Conservation (phyloP, 2,329 filamentous ascomycete genomes). For the Atkinsonella hypoxylon region DNA sequence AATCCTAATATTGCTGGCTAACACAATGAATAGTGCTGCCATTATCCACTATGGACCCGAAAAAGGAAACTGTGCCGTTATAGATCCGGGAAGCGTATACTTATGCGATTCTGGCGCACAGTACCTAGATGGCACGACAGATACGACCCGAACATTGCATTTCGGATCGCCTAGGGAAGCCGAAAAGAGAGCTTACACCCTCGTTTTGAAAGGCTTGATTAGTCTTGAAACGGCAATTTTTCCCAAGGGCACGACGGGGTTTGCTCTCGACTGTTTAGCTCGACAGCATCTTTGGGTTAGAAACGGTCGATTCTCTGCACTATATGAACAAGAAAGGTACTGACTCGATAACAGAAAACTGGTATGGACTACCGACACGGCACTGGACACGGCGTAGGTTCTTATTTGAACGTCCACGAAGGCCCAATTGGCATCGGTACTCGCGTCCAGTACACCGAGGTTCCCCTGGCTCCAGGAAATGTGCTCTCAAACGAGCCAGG, state of each 20-base stretch:
- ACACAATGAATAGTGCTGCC: constrained; percentile 52
- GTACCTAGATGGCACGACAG: constrained; percentile 89
- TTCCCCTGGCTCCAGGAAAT: constrained; percentile 80
- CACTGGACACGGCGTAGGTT: constrained; percentile 91
- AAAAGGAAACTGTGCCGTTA: constrained; percentile 63
- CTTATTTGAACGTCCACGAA: constrained; percentile 93
- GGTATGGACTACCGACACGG: constrained; percentile 94
- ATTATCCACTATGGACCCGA: constrained; percentile 95
- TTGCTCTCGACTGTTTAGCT: constrained; percentile 77
- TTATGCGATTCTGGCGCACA: constrained; percentile 97
- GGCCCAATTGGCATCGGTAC: constrained; percentile 95
- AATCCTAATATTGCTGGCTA: not conserved
- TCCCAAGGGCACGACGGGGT: constrained; percentile 90
- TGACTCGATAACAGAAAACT: constrained; percentile 26
- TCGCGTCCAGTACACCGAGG: constrained; percentile 80
- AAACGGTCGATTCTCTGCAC: not conserved
- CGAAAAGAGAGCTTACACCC: constrained; percentile 81
- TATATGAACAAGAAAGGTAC: not conserved
- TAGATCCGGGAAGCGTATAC: constrained; percentile 80
- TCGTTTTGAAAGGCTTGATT: constrained; percentile 92
- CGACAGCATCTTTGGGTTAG: constrained; percentile 84
- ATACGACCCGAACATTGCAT: constrained; percentile 87
- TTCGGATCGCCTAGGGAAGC: constrained; percentile 75
- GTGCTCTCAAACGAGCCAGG: constrained; percentile 94
- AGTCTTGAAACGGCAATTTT: constrained; percentile 77